These are phyloP conservation scores for Rhexocercosporidium sp. DNA, from an alignment of 2,329 filamentous ascomycete species.

Conservation along the genomic window DNA sequence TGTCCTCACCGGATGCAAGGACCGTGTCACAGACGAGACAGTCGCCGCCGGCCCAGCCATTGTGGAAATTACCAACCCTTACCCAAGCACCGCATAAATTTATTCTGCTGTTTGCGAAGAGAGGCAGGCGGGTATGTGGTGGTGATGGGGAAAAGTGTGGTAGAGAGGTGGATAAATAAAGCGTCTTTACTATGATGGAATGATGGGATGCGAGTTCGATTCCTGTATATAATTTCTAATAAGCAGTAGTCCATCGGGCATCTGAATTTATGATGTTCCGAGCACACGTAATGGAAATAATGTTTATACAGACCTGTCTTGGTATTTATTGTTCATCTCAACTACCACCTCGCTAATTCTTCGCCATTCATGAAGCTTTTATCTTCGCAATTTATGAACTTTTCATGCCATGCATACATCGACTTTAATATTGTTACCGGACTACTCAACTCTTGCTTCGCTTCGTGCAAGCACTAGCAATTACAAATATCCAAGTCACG, in stretches of 20 bases:
- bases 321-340: too few species aligned
- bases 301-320: neutral
- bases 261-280: neutral
- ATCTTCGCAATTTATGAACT: too few species aligned
- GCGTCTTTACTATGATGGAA: neutral
- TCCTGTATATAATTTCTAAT: constrained; percentile 7
- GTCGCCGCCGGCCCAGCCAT: constrained; percentile 45
- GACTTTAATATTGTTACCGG: too few species aligned
- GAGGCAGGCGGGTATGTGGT: constrained; percentile 27
- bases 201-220: neutral
- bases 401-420: too few species aligned
- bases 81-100: constrained; percentile 19
- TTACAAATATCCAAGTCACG: too few species aligned
- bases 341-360: too few species aligned
- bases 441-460: too few species aligned
- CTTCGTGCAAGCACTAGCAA: too few species aligned
- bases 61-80: constrained; percentile 38
- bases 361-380: too few species aligned
- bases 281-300: neutral
- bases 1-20: constrained; percentile 45
- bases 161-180: neutral
- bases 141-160: neutral
- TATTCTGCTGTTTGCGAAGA: constrained; percentile 24
- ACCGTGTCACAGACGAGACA: constrained; percentile 44
- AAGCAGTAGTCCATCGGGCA: neutral